Conservation (phyloP, 257 asterid species). For the Petrea volubilis region DNA sequence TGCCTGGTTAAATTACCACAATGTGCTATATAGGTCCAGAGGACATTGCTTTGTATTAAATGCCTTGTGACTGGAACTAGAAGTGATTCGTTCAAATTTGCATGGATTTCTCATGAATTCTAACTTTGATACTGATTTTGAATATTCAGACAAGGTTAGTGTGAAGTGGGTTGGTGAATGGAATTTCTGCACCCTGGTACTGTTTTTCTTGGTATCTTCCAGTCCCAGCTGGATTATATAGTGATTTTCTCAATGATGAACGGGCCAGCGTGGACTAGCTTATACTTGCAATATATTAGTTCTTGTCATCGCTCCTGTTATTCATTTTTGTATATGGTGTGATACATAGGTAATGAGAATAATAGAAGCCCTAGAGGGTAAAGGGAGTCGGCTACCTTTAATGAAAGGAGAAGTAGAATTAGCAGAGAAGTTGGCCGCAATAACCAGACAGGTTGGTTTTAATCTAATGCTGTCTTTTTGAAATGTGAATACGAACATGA, state of each 20-base stretch:
- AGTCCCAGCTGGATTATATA: not conserved
- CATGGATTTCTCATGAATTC: not conserved
- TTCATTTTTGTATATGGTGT: conserved; percentile 5
- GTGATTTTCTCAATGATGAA: conserved; percentile 9
- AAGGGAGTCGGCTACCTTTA: conserved; percentile 82
- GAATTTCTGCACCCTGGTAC: not conserved
- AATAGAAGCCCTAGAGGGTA: conserved; percentile 86
- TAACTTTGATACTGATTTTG: not conserved
- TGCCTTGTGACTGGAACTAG: conserved; percentile 3
- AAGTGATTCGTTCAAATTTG: not conserved
- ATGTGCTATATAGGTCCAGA: not conserved
- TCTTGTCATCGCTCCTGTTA: conserved; percentile 11
- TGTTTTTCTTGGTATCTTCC: not conserved
- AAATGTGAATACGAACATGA: conserved; percentile 15
- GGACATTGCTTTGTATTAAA: conserved; percentile 2
- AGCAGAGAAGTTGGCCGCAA: conserved; percentile 83
- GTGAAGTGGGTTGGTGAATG: not conserved
- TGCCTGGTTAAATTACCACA: conserved; percentile 9
- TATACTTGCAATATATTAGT: not conserved
- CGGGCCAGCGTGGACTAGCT: conserved; percentile 3
- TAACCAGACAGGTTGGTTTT: conserved; percentile 73
- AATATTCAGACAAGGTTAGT: conserved; percentile 1
- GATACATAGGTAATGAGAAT: conserved; percentile 76
- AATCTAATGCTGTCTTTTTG: conserved; percentile 23
- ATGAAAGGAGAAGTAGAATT: conserved; percentile 95